Conservation (phyloP, 345 rosid genomes). For the Eucalyptus guilfoylei region DNA sequence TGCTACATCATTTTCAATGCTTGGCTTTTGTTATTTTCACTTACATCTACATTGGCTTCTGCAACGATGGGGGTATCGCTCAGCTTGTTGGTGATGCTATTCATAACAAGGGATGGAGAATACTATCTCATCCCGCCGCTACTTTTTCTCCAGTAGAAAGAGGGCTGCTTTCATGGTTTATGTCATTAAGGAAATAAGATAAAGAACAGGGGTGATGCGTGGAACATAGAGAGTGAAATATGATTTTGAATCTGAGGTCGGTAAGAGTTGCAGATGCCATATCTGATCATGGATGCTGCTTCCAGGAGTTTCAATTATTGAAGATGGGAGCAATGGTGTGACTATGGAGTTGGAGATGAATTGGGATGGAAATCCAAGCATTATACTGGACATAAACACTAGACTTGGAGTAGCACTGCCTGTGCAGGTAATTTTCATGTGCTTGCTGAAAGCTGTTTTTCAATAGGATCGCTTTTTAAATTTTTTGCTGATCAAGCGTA, state of each 20-base stretch:
- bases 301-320: conserved; percentile 70
- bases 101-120: neutral
- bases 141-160: neutral
- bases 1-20: neutral
- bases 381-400: conserved; percentile 73
- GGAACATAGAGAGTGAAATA: neutral
- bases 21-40: neutral
- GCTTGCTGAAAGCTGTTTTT: neutral
- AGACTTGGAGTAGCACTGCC: conserved; percentile 82
- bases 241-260: neutral
- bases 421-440: conserved; percentile 49
- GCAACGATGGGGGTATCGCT: neutral
- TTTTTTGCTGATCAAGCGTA: neutral
- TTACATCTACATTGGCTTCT: neutral
- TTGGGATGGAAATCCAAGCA: conserved; percentile 97
- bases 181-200: neutral
- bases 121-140: neutral
- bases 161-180: neutral
- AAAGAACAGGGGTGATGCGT: neutral
- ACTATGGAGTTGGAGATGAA: conserved; percentile 97
- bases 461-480: neutral
- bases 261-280: neutral
- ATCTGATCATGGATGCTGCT: neutral
- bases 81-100: neutral
- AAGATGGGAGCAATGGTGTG: conserved; percentile 37